Base-by-base conservation (phyloP, 495 filamentous ascomycete genomes). In the Neurospora sp. region DNA sequence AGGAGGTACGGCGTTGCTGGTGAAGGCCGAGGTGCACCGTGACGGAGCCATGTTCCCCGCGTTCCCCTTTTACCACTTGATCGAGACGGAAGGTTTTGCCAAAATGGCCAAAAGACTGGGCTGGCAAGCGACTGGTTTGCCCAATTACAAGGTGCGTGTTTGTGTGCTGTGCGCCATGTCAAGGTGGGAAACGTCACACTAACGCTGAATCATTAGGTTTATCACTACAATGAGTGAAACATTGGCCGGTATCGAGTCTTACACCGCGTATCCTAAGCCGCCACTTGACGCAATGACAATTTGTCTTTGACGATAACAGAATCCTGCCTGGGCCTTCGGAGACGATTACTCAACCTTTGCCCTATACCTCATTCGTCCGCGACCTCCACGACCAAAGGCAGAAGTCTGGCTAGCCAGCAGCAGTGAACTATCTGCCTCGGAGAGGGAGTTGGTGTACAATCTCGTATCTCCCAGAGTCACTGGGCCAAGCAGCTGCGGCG, bases 1-100 rank as follows among this genome's bases (percentile, higher is more conserved):
- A 14, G 96, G 96, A 68, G 96, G 96, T 6, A 97, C 96, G 2
- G 93, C 95, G 8, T 85, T 99, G 71, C 82, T 99, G 81, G 96
- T 99, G 18, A 98, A 98, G 84, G 96, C 96, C 0, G 96, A 98
- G 71, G 96, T 99, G 8, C 96, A 99, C 78, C 88, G 96, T 16
- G 96, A 99, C 80, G 96, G 96, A 4, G 96, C 96, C 71, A 99
- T 99, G 96, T 99, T 99, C 81, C 96, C 96, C 20, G 88, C 96
- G 0, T 99, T 99, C 80, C 82, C 95, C 4, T 99, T 99, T 79
- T 99, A 96, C 78, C 92, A 98, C 81, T 82, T 99, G 38, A 95
- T 99, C 74, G 96, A 99, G 84, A 98, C 96, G 6, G 96, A 99
- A 79, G 96, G 96, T 0, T 99, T 99, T 78, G 95, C 96, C 16